Conservation (phyloP, 2,329 filamentous ascomycete species). For the Dichotomopilus funicola region DNA sequence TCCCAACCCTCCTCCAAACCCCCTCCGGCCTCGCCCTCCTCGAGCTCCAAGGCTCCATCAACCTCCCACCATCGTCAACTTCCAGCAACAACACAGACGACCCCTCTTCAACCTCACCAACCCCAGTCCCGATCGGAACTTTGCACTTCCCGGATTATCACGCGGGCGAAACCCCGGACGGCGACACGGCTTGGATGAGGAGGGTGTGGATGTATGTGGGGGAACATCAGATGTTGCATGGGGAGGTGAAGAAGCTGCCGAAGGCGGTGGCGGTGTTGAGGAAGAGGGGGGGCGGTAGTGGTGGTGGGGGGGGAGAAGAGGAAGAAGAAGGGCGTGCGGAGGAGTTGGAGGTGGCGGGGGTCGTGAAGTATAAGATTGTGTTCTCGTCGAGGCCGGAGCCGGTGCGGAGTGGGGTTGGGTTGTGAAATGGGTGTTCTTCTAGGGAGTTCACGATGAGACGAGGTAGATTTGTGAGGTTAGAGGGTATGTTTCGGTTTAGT, state of each 20-base stretch:
- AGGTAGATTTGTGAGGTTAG: background rate
- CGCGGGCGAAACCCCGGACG: conserved; percentile 33
- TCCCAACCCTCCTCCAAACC: conserved; percentile 80
- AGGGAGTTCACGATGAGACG: background rate
- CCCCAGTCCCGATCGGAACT: conserved; percentile 34
- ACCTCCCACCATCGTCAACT: conserved; percentile 48
- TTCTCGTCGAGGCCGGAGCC: conserved; percentile 84
- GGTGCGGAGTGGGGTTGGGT: conserved; percentile 33
- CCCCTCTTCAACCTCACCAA: background rate
- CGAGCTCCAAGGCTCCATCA: conserved; percentile 88
- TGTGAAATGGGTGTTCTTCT: background rate
- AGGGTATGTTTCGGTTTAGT: background rate
- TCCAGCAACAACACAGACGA: conserved; percentile 24
- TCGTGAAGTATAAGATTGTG: conserved; percentile 79
- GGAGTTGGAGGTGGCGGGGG: conserved; percentile 76
- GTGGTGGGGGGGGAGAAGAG: conserved; percentile 37
- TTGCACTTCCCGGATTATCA: conserved; percentile 53
- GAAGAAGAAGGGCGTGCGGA: conserved; percentile 41
- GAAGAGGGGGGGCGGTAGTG: conserved; percentile 38
- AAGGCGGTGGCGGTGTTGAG: conserved; percentile 74
- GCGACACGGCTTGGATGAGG: conserved; percentile 76
- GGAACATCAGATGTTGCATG: conserved; percentile 77
- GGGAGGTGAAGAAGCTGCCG: conserved; percentile 81
- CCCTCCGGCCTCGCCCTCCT: conserved; percentile 83
- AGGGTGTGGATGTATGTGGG: conserved; percentile 83